Evolutionary conservation across 2,329 filamentous ascomycete species (phyloP).

Genomic region (Phoma herbarum): DNA sequence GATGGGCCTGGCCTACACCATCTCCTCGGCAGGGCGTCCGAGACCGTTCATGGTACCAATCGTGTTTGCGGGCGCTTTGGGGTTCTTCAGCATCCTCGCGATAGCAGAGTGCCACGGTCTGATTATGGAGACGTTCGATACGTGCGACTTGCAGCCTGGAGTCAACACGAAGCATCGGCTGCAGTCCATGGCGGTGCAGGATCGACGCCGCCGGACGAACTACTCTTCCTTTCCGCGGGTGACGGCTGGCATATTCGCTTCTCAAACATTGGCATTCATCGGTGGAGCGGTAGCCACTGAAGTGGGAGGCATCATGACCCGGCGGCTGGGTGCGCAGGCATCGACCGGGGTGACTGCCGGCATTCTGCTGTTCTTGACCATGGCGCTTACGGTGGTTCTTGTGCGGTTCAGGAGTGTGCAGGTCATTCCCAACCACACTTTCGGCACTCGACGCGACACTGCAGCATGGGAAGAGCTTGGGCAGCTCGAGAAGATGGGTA

Average conservation of each 20-base stretch:
- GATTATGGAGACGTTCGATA: conserved; percentile 83
- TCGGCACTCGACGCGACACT: conserved; percentile 50
- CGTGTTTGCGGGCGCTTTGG: conserved; percentile 70
- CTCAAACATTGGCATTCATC: conserved; percentile 74
- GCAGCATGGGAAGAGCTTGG: conserved; percentile 44
- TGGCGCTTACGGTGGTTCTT: conserved; percentile 69
- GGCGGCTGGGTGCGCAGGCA: conserved; percentile 71
- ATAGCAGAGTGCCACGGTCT: conserved; percentile 79
- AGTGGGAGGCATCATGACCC: conserved; percentile 72
- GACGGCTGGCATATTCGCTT: conserved; percentile 73
- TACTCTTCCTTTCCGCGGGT: conserved; percentile 81
- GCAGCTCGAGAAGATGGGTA: conserved; percentile 54
- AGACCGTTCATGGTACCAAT: conserved; percentile 69
- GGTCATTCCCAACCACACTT: conserved; percentile 70
- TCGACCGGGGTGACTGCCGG: conserved; percentile 74
- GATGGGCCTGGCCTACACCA: conserved; percentile 71
- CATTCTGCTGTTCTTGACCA: conserved; percentile 70
- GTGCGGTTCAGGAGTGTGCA: conserved; percentile 71
- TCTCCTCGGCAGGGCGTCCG: conserved; percentile 70
- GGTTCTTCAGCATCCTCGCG: conserved; percentile 75
- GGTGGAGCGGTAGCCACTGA: conserved; percentile 74
- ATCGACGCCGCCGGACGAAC: conserved; percentile 66
- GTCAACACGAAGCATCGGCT: conserved; percentile 65
- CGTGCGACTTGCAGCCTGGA: conserved; percentile 78
- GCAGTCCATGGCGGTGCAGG: conserved; percentile 55